Conservation (phyloP, 306 rosid species). For the Geum urbanum region DNA sequence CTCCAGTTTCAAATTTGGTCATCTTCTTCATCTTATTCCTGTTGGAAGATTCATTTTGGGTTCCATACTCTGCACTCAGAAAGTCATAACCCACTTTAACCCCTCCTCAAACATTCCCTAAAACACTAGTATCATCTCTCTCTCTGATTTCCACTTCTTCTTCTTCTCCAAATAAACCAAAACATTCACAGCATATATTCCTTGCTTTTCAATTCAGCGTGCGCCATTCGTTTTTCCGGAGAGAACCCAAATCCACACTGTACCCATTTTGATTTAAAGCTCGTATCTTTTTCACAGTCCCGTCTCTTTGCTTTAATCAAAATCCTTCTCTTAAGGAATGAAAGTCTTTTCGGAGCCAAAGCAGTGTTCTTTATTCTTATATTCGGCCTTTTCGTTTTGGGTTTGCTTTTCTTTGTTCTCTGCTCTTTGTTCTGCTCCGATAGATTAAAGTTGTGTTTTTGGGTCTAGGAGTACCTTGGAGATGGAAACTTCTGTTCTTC, state of each 20-base stretch:
- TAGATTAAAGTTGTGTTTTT: background rate
- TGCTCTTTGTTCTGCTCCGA: constrained; percentile 13
- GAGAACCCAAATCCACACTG: constrained; percentile 15
- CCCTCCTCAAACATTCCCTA: background rate
- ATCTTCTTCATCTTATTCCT: background rate
- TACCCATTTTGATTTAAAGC: constrained; percentile 26
- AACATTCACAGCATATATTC: constrained; percentile 25
- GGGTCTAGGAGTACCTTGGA: constrained; percentile 2
- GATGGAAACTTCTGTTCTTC: constrained; percentile 69
- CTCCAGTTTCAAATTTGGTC: background rate
- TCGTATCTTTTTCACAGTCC: constrained; percentile 1
- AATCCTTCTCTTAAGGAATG: background rate
- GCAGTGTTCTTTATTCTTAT: constrained; percentile 20
- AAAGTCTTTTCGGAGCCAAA: constrained; percentile 3
- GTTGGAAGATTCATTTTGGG: background rate
- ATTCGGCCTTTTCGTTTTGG: background rate
- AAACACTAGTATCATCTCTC: background rate
- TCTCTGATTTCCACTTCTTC: background rate
- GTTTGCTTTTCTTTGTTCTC: constrained; percentile 21
- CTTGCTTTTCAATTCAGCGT: constrained; percentile 23
- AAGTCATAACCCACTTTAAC: background rate
- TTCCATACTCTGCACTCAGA: constrained; percentile 2
- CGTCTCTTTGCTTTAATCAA: background rate
- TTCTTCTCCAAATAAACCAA: background rate
- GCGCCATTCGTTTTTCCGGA: constrained; percentile 5